Percentiles rank a stretch among this genome's conserved stretches.
These are phyloP conservation scores for Diaporthe eres DNA, from an alignment of 2,329 filamentous ascomycete species.

Conservation along the genomic window DNA sequence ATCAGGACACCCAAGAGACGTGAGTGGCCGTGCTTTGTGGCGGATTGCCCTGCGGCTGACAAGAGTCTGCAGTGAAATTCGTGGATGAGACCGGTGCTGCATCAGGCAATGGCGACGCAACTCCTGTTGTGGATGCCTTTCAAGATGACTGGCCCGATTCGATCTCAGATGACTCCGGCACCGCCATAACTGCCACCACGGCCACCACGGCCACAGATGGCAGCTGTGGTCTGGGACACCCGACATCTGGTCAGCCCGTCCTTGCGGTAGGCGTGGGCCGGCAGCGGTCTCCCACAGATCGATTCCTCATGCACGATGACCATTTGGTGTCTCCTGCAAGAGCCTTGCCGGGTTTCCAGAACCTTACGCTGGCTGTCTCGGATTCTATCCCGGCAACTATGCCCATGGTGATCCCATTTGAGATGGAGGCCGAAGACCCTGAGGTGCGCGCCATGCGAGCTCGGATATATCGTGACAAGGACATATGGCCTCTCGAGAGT, in stretches of 20 bases:
- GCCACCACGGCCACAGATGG: constrained; percentile 27
- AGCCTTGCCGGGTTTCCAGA: constrained; percentile 32
- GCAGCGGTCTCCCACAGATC: constrained; percentile 47
- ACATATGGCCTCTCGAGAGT: constrained; percentile 49
- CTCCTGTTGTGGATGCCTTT: constrained; percentile 20
- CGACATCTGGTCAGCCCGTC: constrained; percentile 33
- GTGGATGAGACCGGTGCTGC: constrained; percentile 46
- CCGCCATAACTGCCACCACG: constrained; percentile 32
- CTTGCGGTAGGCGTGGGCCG: background rate
- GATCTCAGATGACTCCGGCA: constrained; percentile 35
- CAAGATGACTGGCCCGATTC: constrained; percentile 42
- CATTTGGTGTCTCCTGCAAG: constrained; percentile 31
- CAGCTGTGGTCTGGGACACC: constrained; percentile 16
- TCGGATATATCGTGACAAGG: constrained; percentile 45
- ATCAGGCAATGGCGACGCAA: constrained; percentile 36
- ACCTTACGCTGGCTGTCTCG: constrained; percentile 30
- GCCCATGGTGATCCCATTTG: constrained; percentile 29
- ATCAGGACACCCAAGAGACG: constrained; percentile 49
- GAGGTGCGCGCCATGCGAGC: constrained; percentile 37
- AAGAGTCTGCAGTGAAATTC: constrained; percentile 45
- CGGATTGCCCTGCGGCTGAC: constrained; percentile 14
- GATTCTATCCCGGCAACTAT: constrained; percentile 31
- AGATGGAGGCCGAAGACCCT: constrained; percentile 35
- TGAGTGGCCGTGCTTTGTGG: constrained; percentile 41
- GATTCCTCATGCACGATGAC: constrained; percentile 49